These are phyloP conservation scores for Westerdykella sp. DNA, from an alignment of 2,329 filamentous ascomycete genomes.

Conservation along the genomic window DNA sequence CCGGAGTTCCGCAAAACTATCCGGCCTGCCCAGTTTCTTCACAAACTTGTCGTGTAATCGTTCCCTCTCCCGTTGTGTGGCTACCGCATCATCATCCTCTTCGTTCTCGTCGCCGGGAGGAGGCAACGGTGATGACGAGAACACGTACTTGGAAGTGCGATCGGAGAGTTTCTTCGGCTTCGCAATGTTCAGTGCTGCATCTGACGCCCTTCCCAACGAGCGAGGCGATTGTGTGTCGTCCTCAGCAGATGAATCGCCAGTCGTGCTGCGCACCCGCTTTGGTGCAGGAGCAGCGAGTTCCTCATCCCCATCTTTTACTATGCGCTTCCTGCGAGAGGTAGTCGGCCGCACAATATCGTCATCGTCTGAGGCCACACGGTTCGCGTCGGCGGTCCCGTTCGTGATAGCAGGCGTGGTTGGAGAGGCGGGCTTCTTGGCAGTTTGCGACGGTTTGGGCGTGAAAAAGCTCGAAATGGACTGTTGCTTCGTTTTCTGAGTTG, in stretches of 20 bases:
- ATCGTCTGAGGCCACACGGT: slow-evolving; percentile 9
- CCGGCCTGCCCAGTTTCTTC: slow-evolving; percentile 79
- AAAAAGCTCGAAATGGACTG: slow-evolving; percentile 85
- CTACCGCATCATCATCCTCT: slow-evolving; percentile 45
- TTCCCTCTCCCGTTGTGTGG: slow-evolving; percentile 55
- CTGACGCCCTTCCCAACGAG: slow-evolving; percentile 19
- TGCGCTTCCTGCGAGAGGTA: slow-evolving; percentile 19
- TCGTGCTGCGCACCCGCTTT: slow-evolving; percentile 33
- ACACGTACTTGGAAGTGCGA: slow-evolving; percentile 54
- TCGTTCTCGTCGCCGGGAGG: slow-evolving; percentile 35
- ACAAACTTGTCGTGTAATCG: slow-evolving; percentile 79
- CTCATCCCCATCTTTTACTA: slow-evolving; percentile 36
- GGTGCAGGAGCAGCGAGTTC: slow-evolving; percentile 22
- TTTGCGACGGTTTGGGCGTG: slow-evolving; percentile 41
- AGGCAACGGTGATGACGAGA: slow-evolving; percentile 46
- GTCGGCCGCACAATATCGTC: slow-evolving; percentile 8
- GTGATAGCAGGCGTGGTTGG: slow-evolving; percentile 17
- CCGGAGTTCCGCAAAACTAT: slow-evolving; percentile 66
- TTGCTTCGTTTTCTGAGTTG: slow-evolving; percentile 58
- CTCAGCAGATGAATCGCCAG: slow-evolving; percentile 8
- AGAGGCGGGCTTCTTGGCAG: slow-evolving; percentile 21
- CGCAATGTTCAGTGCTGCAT: slow-evolving; percentile 17
- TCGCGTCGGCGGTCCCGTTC: slow-evolving; percentile 5
- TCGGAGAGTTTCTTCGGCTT: slow-evolving; percentile 37
- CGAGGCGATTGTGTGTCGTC: slow-evolving; percentile 10